Evolutionary conservation across 257 asterid species (phyloP).

Genomic region (Plantago elongata): DNA sequence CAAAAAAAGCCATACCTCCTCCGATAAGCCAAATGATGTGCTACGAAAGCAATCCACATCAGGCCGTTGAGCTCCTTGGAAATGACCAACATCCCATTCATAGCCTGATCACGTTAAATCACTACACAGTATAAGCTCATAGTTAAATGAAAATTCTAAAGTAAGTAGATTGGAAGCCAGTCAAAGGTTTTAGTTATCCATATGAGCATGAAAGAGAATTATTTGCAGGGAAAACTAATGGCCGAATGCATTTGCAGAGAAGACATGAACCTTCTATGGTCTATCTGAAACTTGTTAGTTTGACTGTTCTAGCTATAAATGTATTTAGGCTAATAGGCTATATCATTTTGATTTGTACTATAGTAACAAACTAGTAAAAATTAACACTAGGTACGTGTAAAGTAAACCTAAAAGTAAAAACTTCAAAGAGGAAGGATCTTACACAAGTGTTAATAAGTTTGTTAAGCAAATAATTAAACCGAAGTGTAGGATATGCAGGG

Average conservation of each 20-base stretch:
- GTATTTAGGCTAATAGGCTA: no score
- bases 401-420: no score
- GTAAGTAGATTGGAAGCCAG: not conserved
- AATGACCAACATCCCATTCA: constrained; percentile 99
- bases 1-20: constrained; percentile 47
- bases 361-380: no score
- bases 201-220: not conserved
- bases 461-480: no score
- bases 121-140: constrained; percentile 13
- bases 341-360: no score
- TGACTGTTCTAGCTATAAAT: no score
- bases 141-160: constrained; percentile 2
- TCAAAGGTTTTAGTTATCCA: not conserved
- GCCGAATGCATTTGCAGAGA: not conserved
- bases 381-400: no score
- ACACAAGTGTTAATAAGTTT: no score
- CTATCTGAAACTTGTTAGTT: no score
- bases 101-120: constrained; percentile 49
- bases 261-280: not conserved
- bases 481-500: constrained; percentile 7
- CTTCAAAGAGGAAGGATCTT: no score
- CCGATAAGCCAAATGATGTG: constrained; percentile 77
- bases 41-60: constrained; percentile 85
- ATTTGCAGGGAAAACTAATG: not conserved
- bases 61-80: constrained; percentile 84